Conservation (phyloP, 2,329 filamentous ascomycete species). For the Neofusicoccum kwambonambiense region DNA sequence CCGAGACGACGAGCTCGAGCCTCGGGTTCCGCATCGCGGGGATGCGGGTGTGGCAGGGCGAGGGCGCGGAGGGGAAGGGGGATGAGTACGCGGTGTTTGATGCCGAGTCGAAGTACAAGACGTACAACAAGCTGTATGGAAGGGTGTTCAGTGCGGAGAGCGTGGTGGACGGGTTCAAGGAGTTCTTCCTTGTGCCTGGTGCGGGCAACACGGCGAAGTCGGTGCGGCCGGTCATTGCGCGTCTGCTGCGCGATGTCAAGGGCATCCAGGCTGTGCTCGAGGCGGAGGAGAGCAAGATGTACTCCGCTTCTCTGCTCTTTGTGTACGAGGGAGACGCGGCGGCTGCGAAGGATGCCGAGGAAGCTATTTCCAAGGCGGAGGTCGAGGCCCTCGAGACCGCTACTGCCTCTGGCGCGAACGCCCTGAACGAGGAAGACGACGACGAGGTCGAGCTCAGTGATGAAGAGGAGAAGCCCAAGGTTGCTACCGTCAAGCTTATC, state of each 20-base stretch:
- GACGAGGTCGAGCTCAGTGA: conserved; percentile 46
- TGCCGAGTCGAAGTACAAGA: conserved; percentile 53
- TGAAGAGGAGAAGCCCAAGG: conserved; percentile 60
- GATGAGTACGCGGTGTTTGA: conserved; percentile 36
- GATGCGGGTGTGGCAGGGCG: conserved; percentile 58
- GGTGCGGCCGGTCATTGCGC: not conserved
- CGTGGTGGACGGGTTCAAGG: conserved; percentile 57
- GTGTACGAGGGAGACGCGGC: conserved; percentile 65
- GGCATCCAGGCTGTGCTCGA: conserved; percentile 59
- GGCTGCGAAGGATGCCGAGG: conserved; percentile 26
- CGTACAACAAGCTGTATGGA: conserved; percentile 67
- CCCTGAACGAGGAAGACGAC: conserved; percentile 42
- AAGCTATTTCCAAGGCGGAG: conserved; percentile 22
- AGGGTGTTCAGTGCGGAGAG: conserved; percentile 56
- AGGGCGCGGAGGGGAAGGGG: conserved; percentile 16
- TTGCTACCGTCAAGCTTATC: conserved; percentile 83
- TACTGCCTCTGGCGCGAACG: conserved; percentile 29
- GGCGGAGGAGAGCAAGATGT: conserved; percentile 65
- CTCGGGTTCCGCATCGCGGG: conserved; percentile 65
- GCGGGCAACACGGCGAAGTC: conserved; percentile 37
- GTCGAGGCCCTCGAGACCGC: conserved; percentile 37
- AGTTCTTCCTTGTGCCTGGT: conserved; percentile 50
- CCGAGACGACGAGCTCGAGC: conserved; percentile 58
- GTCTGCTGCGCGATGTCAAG: conserved; percentile 47
- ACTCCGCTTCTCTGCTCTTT: conserved; percentile 63